These are phyloP conservation scores for Phytophthora europaea DNA, from an alignment of 352 stramenopile genomes.

Conservation along the genomic window DNA sequence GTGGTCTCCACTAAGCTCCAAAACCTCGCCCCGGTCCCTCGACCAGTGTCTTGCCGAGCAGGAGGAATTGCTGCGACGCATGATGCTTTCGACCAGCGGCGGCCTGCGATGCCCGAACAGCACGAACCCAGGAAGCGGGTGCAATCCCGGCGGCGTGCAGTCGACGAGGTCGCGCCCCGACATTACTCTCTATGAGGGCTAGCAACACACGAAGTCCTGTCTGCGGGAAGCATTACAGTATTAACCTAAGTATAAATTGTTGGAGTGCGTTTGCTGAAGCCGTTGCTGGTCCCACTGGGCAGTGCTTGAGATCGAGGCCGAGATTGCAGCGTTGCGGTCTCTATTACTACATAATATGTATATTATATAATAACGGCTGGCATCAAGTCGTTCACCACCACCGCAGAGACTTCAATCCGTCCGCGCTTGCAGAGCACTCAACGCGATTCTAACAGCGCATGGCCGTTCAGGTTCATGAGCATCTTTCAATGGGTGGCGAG, in stretches of 20 bases:
- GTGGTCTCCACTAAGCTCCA: constrained; percentile 34
- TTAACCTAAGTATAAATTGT: constrained; percentile 32
- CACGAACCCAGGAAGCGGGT: constrained; percentile 24
- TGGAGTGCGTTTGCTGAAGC: constrained; percentile 12
- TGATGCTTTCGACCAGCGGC: constrained; percentile 49
- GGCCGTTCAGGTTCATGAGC: not conserved
- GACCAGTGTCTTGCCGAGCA: constrained; percentile 54
- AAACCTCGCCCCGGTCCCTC: constrained; percentile 41
- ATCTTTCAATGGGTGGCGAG: not conserved
- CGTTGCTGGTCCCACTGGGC: not conserved
- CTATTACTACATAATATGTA: too few relatives aligned
- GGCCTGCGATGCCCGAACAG: constrained; percentile 24
- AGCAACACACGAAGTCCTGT: constrained; percentile 18
- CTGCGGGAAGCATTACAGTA: constrained; percentile 30
- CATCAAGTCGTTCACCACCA: not conserved
- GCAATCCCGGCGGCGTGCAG: constrained; percentile 19
- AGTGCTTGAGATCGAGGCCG: constrained; percentile 11
- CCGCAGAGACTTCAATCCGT: not conserved
- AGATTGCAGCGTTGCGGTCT: constrained; percentile 21
- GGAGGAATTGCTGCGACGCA: constrained; percentile 50
- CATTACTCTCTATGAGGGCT: constrained; percentile 39
- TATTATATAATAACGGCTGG: too few relatives aligned
- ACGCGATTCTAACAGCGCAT: not conserved
- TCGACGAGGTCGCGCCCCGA: constrained; percentile 29
- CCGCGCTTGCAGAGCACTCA: constrained; percentile 8